Percentiles rank a stretch among this genome's conserved stretches.
Evolutionary conservation across 2,329 filamentous ascomycete species (phyloP).

Genomic region (Parastagonospora avenae): DNA sequence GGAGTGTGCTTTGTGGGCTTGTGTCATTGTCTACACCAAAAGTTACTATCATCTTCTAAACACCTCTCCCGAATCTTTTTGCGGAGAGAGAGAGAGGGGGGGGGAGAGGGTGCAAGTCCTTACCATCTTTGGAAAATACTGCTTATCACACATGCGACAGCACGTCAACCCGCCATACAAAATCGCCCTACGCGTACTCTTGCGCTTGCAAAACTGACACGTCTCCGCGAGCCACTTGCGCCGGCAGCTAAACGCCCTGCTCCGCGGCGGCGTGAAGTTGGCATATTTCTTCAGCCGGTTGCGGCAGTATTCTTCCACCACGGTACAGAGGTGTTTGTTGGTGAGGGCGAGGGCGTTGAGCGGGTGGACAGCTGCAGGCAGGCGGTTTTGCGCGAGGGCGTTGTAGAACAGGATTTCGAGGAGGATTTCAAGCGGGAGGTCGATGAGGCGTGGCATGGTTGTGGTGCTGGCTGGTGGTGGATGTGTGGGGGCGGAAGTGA

Average conservation of each 20-base stretch:
- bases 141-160: conserved; percentile 33
- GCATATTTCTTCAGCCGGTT: conserved; percentile 29
- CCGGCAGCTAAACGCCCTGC: conserved; percentile 22
- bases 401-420: conserved; percentile 33
- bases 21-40: conserved; percentile 35
- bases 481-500: not conserved
- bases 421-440: conserved; percentile 35
- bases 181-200: conserved; percentile 29
- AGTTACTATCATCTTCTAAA: not conserved
- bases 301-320: conserved; percentile 39
- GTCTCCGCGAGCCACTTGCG: conserved; percentile 30
- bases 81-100: not conserved
- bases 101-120: not conserved
- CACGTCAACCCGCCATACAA: conserved; percentile 28
- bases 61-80: not conserved
- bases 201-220: conserved; percentile 36
- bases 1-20: conserved; percentile 20
- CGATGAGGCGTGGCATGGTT: conserved; percentile 23
- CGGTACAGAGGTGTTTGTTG: conserved; percentile 25
- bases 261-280: conserved; percentile 21
- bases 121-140: conserved; percentile 36
- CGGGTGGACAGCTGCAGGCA: conserved; percentile 12
- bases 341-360: conserved; percentile 32
- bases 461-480: not conserved
- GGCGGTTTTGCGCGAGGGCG: conserved; percentile 10